Base-by-base conservation (phyloP, 768 basidiomycete species). In the Pleurotus giganteus region DNA sequence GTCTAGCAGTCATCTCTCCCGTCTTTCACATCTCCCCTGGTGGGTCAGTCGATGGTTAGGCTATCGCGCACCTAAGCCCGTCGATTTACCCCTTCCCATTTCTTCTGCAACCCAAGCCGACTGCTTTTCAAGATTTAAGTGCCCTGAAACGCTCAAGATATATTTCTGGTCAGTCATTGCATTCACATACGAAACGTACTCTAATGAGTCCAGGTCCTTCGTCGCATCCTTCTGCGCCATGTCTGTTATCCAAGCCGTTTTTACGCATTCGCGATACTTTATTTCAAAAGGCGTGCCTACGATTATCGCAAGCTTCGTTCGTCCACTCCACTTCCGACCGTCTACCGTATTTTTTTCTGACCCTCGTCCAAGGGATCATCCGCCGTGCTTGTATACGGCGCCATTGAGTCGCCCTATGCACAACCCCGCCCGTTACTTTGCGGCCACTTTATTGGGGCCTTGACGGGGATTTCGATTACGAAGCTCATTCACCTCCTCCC, bases 381-480 rank as follows among this genome's bases (percentile, higher is more conserved):
- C 9, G 82, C 82, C 4, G 76, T 82, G 7, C 69, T 84, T 41
- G 73, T 80, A 27, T 83, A 81, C 55, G 81, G 79, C 15, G 71
- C 75, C 2, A 72, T 83, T 46, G 80, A 84, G 19, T 69, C 72
- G 4, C 81, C 81, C 5, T 62, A 83, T 34, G 76, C 79, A 0
- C 82, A 84, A 65, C 81, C 81, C 12, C 74, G 80, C 13, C 66
- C 76, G 1, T 68, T 83, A 3, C 47, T 84, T 32, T 75, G 76
- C 2, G 81, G 82, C 0, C 82, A 82, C 56, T 77, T 81, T 64
- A 58, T 81, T 41, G 75, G 79, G 6, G 76, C 78, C 4, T 60
- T 83, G 42, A 67, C 67, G 9, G 81, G 81, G 4, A 66, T 81
- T 8, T 76, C 72, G 60, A 71, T 82, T 60, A 76, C 79, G 4